Evolutionary conservation across 2,329 filamentous ascomycete species (phyloP), one percentile per base, ranked within the genome.

Genomic region (Fusarium nelsonii): DNA sequence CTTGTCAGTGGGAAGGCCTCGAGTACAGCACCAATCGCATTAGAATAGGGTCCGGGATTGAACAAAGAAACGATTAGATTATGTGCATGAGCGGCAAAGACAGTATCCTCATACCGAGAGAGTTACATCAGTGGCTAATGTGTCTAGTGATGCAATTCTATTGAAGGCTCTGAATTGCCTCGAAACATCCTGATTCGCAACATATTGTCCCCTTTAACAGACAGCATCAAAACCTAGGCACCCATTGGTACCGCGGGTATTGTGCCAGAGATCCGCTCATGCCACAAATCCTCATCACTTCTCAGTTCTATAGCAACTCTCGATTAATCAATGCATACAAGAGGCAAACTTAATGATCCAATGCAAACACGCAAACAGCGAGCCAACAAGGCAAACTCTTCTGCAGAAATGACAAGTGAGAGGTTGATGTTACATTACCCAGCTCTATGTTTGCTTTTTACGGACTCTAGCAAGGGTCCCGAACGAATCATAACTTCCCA

Each of bases 1-100:
- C 26, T 36, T 37, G 16, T 40, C 34, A 16, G 33, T 40, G 33
- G 20, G 20, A 50, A 37, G 43, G n/a, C 34, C 26, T 50, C 16
- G 26, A n/a, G 12, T 39, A 28, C 33, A 39, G 23, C 48, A 40
- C 48, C 48, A 51, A 51, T 51, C 34, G 34, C n/a, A 51, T 4
- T 11, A 40, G 43, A 12, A 11, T 15, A 4, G 12, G 18, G 18
- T 51, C 26, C 11, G 36, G 23, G 33, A 18, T 39, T 18, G 9
- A 9, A 51, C 48, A 51, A 40, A 51, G 48, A 51, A 51, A 51
- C 12, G 9, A 39, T 15, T 4, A 51, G 8, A 51, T 45, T 45
- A 45, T 32, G 43, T 45, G 23, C 48, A 51, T 51, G 34, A 20
- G 34, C 8, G 48, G 48, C 48, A 51, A 50, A 6, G 23, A 8